Evolutionary conservation across 73 alveolate genomes (phyloP), one percentile per base, ranked within the genome.

Genomic region (Symbiodinium natans): DNA sequence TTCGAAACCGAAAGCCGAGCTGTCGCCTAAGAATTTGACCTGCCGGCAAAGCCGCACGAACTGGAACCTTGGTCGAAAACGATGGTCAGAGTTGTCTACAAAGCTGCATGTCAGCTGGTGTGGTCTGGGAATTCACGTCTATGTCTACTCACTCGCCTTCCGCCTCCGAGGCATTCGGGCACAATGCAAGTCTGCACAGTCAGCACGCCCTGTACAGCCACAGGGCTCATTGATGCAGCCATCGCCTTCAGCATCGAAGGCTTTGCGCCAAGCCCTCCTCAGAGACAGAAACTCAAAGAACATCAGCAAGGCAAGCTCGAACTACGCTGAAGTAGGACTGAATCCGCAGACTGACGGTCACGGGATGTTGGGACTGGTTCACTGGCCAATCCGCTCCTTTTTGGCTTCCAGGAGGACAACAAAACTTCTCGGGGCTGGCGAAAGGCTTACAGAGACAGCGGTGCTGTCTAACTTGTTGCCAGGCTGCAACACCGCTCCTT

Each of bases 1-100:
- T n/a, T n/a, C n/a, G n/a, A n/a, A n/a, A n/a, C n/a, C n/a, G 68
- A 52, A 52, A 27, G 68, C 68, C 68, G 68, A 52, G 29, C 25
- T 27, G 68, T 3, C 29, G 68, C 68, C 68, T 52, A 40, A 83
- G 92, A 39, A 38, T 21, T 48, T 43, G 75, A 83, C 48, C 75
- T 83, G 92, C 41, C 92, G 74, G n/a, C 92, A 83, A 43, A 83
- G 43, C 31, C 92, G 74, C 92, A 83, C 92, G 75, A 83, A 83
- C 41, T 83, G 92, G 48, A 83, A 83, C 92, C 92, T 83, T 17
- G 31, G 43, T 38, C 71, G n/a, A n/a, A n/a, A n/a, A n/a, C n/a
- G n/a, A n/a, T n/a, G n/a, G n/a, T n/a, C n/a, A n/a, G n/a, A n/a
- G n/a, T n/a, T n/a, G n/a, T n/a, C n/a, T n/a, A n/a, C n/a, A n/a